These are phyloP conservation scores for Emericellopsis atlantica DNA, from an alignment of 2,329 filamentous ascomycete species.

Conservation along the genomic window DNA sequence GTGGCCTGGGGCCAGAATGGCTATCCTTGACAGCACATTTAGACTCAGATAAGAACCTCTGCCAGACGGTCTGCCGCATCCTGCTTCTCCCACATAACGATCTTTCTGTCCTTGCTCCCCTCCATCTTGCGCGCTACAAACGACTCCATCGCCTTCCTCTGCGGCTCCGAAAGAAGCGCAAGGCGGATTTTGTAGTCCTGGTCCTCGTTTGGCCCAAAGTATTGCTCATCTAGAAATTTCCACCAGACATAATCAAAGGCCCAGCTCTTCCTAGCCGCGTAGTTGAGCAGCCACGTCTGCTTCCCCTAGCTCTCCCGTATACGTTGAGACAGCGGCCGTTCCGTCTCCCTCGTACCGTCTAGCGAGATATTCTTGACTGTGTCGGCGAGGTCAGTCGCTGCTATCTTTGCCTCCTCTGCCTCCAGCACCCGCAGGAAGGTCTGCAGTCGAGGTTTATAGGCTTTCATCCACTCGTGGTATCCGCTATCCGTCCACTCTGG, in stretches of 20 bases:
- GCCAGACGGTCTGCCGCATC: too few species aligned
- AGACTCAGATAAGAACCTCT: too few species aligned
- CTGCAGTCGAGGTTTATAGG: constrained; percentile 17
- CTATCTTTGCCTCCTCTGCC: constrained; percentile 13
- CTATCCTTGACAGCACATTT: too few species aligned
- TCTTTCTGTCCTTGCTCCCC: background rate
- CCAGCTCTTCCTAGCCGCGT: constrained; percentile 21
- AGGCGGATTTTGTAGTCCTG: constrained; percentile 8
- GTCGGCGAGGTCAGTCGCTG: background rate
- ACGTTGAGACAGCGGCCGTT: constrained; percentile 6
- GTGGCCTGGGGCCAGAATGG: too few species aligned
- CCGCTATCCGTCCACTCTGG: constrained; percentile 18
- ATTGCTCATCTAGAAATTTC: constrained; percentile 18
- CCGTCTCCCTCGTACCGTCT: too few species aligned
- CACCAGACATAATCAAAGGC: constrained; percentile 23
- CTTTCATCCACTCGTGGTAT: constrained; percentile 13
- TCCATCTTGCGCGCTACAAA: background rate
- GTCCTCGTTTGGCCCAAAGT: constrained; percentile 12
- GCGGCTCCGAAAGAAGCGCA: constrained; percentile 7
- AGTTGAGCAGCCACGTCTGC: constrained; percentile 17
- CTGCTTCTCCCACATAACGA: too few species aligned
- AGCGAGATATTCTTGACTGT: too few species aligned
- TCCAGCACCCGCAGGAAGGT: constrained; percentile 20
- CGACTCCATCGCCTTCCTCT: constrained; percentile 9
- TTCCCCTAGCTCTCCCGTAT: constrained; percentile 23